Percentiles rank a stretch among this genome's conserved stretches.
Conservation (phyloP, 495 filamentous ascomycete species). For the Immersiella caudata region DNA sequence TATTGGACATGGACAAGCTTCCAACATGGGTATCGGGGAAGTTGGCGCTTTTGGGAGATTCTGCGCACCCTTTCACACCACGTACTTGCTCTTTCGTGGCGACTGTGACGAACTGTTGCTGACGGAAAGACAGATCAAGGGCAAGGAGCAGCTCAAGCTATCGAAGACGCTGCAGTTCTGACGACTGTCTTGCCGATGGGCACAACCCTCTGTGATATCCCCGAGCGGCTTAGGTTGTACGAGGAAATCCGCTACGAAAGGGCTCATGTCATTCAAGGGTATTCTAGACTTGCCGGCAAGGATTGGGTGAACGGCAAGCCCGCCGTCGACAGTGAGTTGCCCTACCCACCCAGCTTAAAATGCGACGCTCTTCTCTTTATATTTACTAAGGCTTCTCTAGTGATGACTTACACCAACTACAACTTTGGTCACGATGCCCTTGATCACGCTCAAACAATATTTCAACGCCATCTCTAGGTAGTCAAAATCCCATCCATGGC, state of each 20-base stretch:
- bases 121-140: constrained; percentile 44
- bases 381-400: constrained; percentile 30
- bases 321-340: constrained; percentile 38
- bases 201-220: constrained; percentile 44
- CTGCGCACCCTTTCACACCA: constrained; percentile 64
- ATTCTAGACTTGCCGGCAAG: constrained; percentile 49
- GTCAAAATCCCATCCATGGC: constrained; percentile 43
- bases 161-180: constrained; percentile 63
- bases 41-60: constrained; percentile 61
- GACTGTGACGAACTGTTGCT: background rate
- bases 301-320: constrained; percentile 42
- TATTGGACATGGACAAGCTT: constrained; percentile 61
- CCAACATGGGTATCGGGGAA: constrained; percentile 54
- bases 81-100: constrained; percentile 21
- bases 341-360: too few species aligned
- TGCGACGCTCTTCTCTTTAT: background rate
- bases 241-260: constrained; percentile 55
- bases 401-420: constrained; percentile 54
- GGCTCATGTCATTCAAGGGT: constrained; percentile 58
- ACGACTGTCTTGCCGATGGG: constrained; percentile 54
- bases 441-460: constrained; percentile 54
- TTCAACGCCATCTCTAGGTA: constrained; percentile 53
- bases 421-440: constrained; percentile 64
- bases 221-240: constrained; percentile 56
- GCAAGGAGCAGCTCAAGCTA: constrained; percentile 58